Base-by-base conservation (phyloP, 441 rosid species). In the Populus hybrid region DNA sequence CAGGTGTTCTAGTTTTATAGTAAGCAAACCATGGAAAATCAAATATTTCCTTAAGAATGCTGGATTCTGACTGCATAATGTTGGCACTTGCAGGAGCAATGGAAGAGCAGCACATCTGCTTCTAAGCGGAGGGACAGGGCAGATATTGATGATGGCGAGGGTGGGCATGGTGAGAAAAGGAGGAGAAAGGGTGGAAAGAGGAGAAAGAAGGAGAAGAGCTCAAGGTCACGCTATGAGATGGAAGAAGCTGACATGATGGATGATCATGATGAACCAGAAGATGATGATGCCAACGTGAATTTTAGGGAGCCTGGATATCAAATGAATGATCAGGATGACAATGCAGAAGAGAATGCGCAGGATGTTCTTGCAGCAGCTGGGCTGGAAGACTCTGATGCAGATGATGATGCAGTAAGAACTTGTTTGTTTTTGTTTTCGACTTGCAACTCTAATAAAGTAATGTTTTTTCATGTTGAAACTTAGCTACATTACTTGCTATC, bases 321-420 rank as follows among this genome's bases (percentile, higher is more conserved):
- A 69, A 85, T 81, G 74, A 84, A 79, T 80, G 91, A 92, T 81
- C 89, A 84, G 36, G 91, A 84, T 67, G 93, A 87, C 7, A 89
- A 86, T 65, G 86, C 74, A 26, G 98, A 86, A 79, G 98, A 88
- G 78, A 84, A 92, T 81, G 91, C 96, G 75, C 95, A 92, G 81
- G 94, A 90, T 78, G 87, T 82, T 82, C 97, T 93, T 71, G 97
- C 95, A 74, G 98, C 99, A 59, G 98, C 99, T 9, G 99, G 98
- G 42, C 97, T 97, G 50, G 97, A 94, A 89, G 99, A 97, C 84
- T 92, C 95, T 69, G 98, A 94, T 81, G 90, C 87, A 72, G 98
- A 93, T 76, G 95, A 91, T 87, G 98, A 82, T 82, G 85, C 77
- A 74, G 84, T 84, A 79, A 77, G 80, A 45, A 80, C 68, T 36